phyloP scores from a whole-genome alignment of 2,329 filamentous ascomycete species.

The Alternaria triticina region DNA sequence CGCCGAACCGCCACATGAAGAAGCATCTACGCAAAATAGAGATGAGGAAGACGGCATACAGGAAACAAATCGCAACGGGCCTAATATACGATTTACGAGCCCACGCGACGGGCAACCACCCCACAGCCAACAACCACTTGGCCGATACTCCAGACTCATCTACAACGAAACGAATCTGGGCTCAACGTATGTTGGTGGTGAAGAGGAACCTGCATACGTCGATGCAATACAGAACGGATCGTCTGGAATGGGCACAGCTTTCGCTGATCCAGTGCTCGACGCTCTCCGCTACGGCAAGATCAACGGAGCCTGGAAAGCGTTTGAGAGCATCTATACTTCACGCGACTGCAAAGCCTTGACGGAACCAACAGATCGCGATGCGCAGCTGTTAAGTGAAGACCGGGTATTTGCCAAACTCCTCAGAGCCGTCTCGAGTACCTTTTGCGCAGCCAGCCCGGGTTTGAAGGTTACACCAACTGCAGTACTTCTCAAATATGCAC shows the following conservation, averaged over 20 bases:
- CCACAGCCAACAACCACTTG: background rate
- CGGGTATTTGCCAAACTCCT: conserved; percentile 33
- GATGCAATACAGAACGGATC: background rate
- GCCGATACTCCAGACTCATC: conserved; percentile 27
- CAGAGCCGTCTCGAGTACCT: conserved; percentile 14
- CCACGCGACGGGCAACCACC: background rate
- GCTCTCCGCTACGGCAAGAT: background rate
- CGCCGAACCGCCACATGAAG: conserved; percentile 6
- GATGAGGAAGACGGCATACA: conserved; percentile 5
- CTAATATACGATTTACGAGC: background rate
- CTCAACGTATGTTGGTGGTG: background rate
- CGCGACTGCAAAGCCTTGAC: conserved; percentile 38
- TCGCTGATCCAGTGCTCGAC: background rate
- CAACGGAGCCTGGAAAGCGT: conserved; percentile 36
- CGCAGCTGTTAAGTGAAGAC: conserved; percentile 21
- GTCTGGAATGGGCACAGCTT: background rate
- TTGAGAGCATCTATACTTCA: conserved; percentile 35
- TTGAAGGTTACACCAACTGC: conserved; percentile 27
- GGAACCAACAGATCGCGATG: conserved; percentile 25
- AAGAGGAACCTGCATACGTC: background rate
- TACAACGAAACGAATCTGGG: background rate
- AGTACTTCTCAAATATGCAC: conserved; percentile 38
- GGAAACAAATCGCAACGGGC: background rate
- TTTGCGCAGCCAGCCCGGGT: conserved; percentile 19
- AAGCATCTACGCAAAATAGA: conserved; percentile 6